A percentile compares a stretch with the other conserved stretches of the same genome.
These are phyloP conservation scores for Trametes maxima DNA, from an alignment of 768 basidiomycete genomes.

Conservation along the genomic window DNA sequence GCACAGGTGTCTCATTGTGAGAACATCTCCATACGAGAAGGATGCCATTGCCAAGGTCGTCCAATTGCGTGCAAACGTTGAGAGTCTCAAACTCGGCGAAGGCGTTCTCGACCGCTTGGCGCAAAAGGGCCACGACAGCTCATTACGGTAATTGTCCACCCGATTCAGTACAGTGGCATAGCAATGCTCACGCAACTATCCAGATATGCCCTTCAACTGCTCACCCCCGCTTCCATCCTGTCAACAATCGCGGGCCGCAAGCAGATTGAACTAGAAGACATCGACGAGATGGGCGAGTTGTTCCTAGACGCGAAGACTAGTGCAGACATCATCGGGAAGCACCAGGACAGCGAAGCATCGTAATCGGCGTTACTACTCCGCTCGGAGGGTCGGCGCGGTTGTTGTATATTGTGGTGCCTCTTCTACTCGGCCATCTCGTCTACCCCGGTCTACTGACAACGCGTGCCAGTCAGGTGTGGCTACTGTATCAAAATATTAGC, in stretches of 20 bases:
- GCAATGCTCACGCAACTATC: not conserved
- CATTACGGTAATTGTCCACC: slow-evolving; percentile 60
- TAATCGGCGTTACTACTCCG: not conserved
- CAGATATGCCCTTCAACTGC: slow-evolving; percentile 88
- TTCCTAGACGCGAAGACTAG: slow-evolving; percentile 92
- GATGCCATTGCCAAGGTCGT: slow-evolving; percentile 89
- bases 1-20: slow-evolving; percentile 88
- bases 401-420: slow-evolving; percentile 4
- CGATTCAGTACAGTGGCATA: not conserved
- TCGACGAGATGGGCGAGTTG: slow-evolving; percentile 90
- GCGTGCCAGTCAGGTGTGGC: slow-evolving; percentile 8
- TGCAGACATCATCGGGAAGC: slow-evolving; percentile 29
- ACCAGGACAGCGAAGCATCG: slow-evolving; percentile 11
- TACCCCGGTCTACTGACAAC: not conserved
- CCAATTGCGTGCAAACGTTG: slow-evolving; percentile 82
- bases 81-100: slow-evolving; percentile 74
- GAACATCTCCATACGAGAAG: slow-evolving; percentile 80
- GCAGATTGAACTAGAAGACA: slow-evolving; percentile 86
- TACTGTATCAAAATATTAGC: slow-evolving; percentile 9
- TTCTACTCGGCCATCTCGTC: not conserved
- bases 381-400: slow-evolving; percentile 8
- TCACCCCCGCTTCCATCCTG: slow-evolving; percentile 90
- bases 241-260: slow-evolving; percentile 74
- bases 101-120: slow-evolving; percentile 83
- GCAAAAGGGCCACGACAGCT: slow-evolving; percentile 78